Percentiles rank a stretch among this genome's conserved stretches.
phyloP scores from a whole-genome alignment of 352 stramenopile species.

The Thraustochytrium striatum region DNA sequence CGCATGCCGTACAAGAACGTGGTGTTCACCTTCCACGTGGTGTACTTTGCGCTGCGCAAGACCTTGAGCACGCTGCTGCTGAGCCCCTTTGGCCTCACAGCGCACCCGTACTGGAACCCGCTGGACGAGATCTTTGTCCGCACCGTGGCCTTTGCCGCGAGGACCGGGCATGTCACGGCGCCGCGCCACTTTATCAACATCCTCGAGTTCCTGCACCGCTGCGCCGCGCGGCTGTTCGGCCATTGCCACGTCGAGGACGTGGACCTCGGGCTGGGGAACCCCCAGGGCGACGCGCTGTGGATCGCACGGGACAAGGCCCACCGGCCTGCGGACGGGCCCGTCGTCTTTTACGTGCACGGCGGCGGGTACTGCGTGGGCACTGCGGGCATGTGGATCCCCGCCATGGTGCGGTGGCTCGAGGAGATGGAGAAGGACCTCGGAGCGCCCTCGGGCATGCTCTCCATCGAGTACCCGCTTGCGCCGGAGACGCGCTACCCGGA shows the following conservation, averaged over 20 bases:
- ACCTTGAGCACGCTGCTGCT: background rate
- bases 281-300: slow-evolving; percentile 19
- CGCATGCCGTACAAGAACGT: background rate
- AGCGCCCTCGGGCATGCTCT: slow-evolving; percentile 7
- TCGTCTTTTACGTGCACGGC: slow-evolving; percentile 37
- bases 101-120: slow-evolving; percentile 24
- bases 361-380: slow-evolving; percentile 20
- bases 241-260: slow-evolving; percentile 1
- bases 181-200: background rate
- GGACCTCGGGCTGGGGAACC: slow-evolving; percentile 25
- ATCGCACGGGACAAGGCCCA: background rate
- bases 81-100: background rate
- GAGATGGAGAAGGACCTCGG: background rate
- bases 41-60: slow-evolving; percentile 5
- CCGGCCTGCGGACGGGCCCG: background rate
- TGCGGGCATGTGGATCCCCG: slow-evolving; percentile 24
- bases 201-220: background rate
- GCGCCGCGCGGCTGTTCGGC: background rate
- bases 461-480: slow-evolving; percentile 36
- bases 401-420: background rate
- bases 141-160: background rate
- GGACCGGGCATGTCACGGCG: slow-evolving; percentile 20
- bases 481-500: slow-evolving; percentile 29
- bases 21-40: background rate
- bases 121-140: slow-evolving; percentile 36